Evolutionary conservation across 495 filamentous ascomycete species (phyloP).

Genomic region (Penicillium verhagenii): DNA sequence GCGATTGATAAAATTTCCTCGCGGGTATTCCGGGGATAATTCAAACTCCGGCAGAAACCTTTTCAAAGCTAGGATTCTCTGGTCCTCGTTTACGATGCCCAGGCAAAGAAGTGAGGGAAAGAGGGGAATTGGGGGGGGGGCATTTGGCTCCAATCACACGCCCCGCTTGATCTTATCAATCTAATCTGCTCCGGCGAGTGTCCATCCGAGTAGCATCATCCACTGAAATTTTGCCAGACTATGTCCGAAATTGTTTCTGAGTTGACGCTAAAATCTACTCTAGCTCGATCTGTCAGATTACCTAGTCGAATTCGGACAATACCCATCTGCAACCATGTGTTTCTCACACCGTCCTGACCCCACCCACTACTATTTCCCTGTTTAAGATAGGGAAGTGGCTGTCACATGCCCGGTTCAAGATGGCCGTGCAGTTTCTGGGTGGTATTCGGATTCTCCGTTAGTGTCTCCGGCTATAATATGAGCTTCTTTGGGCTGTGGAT

Average conservation of each 20-base stretch:
- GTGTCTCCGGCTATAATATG: neutral
- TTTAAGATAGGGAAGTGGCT: neutral
- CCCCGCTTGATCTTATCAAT: conserved; percentile 21
- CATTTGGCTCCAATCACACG: conserved; percentile 7
- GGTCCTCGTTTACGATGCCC: too few relatives aligned
- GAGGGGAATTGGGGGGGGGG: too few relatives aligned
- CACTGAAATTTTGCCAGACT: neutral
- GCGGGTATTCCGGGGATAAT: neutral
- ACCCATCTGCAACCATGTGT: neutral
- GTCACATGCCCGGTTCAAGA: neutral
- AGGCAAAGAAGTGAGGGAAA: neutral
- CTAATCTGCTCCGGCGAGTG: conserved; percentile 17
- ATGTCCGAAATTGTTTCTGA: neutral
- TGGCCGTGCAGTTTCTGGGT: neutral
- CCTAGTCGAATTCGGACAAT: neutral
- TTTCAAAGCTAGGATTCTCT: neutral
- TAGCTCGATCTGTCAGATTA: neutral
- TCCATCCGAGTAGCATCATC: conserved; percentile 12
- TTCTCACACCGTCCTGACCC: neutral
- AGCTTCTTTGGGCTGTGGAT: neutral
- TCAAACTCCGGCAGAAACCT: neutral
- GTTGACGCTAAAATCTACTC: neutral
- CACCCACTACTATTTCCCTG: neutral
- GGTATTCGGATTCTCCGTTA: neutral
- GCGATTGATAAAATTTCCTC: too few relatives aligned